A percentile compares a stretch with the other conserved stretches of the same genome.
phyloP scores from a whole-genome alignment of 1,284 basidiomycete genomes.

The Cystobasidiaceae sp. region DNA sequence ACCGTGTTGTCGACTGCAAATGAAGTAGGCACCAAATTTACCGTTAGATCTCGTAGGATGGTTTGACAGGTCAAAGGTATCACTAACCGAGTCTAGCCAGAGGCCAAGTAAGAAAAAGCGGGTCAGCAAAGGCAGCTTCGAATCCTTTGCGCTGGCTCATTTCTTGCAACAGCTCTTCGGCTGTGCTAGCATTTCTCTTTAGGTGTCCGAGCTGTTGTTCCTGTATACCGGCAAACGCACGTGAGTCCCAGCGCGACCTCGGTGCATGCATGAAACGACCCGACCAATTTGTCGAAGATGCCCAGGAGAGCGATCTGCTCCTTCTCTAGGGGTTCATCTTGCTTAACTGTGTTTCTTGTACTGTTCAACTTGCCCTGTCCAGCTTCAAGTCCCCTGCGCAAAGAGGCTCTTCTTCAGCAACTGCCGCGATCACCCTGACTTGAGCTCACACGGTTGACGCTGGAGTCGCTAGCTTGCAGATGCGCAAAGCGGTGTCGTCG shows the following conservation, averaged over 20 bases:
- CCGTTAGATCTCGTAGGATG: too few species aligned
- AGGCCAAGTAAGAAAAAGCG: constrained; percentile 42
- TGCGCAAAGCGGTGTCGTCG: background rate
- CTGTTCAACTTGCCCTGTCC: too few species aligned
- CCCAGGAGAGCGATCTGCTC: constrained; percentile 13
- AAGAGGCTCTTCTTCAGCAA: background rate
- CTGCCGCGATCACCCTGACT: background rate
- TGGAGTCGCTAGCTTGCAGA: background rate
- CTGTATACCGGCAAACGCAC: background rate
- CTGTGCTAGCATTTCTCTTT: constrained; percentile 27
- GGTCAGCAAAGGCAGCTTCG: constrained; percentile 37
- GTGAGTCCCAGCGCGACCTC: background rate
- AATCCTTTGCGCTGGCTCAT: constrained; percentile 34
- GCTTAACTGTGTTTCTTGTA: too few species aligned
- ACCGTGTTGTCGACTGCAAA: too few species aligned
- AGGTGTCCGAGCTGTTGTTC: constrained; percentile 23
- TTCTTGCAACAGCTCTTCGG: constrained; percentile 36
- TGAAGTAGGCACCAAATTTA: too few species aligned
- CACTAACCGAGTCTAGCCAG: constrained; percentile 37
- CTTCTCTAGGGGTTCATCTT: constrained; percentile 9
- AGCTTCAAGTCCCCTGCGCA: too few species aligned
- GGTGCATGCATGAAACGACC: background rate
- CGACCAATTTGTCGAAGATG: constrained; percentile 18
- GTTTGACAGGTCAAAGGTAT: background rate
- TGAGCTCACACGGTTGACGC: background rate